Base-by-base conservation (phyloP, 2,329 filamentous ascomycete species). In the Pseudofabraea citricarpa region DNA sequence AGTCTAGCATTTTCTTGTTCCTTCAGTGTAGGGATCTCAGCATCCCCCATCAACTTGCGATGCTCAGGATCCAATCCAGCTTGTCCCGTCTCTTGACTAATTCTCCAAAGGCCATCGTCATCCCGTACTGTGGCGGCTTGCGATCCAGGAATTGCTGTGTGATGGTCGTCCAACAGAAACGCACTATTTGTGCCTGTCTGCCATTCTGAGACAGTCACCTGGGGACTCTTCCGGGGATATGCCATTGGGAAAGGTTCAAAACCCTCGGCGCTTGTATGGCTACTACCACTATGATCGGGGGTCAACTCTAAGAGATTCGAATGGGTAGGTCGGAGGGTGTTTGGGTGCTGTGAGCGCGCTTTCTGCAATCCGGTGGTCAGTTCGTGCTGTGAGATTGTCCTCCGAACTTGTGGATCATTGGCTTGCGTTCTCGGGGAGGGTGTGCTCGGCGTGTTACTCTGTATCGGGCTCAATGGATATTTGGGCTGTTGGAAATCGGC, bases 251-350 rank as follows among this genome's bases (percentile, higher is more conserved):
- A 48, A 20, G 55, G 56, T 23, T 52, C 47, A 13, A 59, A 21
- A 13, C 51, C 56, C 40, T 61, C 57, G 9, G 47, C 54, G 41
- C 58, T 61, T 29, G 56, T 57, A 41, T 56, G 55, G 44, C 59
- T 62, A 33, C 56, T 59, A 16, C 58, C 54, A 37, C 59, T 62
- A 23, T 56, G 52, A 24, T 62, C 57, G 18, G 58, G 58, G 24
- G 59, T 61, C 47, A 57, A 52, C 45, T 59, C 54, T 26, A 56
- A 23, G 3, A 49, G 42, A 9, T 48, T 40, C 8, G 46, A 37
- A 26, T 54, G 43, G 18, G 39, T 38, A 23, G 48, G 45, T 35
- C 9, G 49, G 36, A 20, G 50, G 46, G 20, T 43, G 36, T 20
- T 42, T 48, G n/a, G n/a, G n/a, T n/a, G n/a, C 16, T 45, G 52